A percentile compares a stretch with the other conserved stretches of the same genome.
Conservation (phyloP, 1,284 basidiomycete species). For the Schizopora paradoxa region DNA sequence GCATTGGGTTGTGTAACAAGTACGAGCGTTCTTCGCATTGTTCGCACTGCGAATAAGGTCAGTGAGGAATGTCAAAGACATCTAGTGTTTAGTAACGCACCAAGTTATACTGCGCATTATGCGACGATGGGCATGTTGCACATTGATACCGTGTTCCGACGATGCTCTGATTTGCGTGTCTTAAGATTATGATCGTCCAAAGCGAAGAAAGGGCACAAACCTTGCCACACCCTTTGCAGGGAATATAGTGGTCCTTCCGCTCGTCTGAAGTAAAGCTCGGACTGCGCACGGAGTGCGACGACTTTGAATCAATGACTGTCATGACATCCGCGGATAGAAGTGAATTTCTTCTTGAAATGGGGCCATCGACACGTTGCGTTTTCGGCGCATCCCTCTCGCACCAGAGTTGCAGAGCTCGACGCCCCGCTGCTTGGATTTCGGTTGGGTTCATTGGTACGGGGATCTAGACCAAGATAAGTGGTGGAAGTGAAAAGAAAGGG, state of each 20-base stretch:
- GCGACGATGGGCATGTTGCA: conserved; percentile 64
- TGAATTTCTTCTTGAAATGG: conserved; percentile 46
- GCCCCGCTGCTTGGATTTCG: conserved; percentile 70
- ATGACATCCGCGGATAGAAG: conserved; percentile 56
- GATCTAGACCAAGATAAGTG: conserved; percentile 45
- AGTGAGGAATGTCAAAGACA: conserved; percentile 12
- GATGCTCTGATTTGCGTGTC: conserved; percentile 56
- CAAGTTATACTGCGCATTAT: conserved; percentile 52
- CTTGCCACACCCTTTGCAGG: conserved; percentile 53
- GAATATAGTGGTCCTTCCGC: conserved; percentile 49
- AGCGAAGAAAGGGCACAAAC: conserved; percentile 33
- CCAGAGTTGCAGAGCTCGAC: conserved; percentile 72
- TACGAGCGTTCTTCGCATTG: conserved; percentile 77
- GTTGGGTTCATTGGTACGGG: conserved; percentile 72
- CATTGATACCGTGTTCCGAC: conserved; percentile 72
- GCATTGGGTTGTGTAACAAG: conserved; percentile 71
- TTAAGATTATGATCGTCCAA: neutral
- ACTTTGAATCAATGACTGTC: conserved; percentile 52
- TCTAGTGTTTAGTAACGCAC: conserved; percentile 36
- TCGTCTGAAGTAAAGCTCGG: conserved; percentile 29
- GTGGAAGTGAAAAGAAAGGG: conserved; percentile 1
- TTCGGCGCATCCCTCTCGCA: conserved; percentile 66
- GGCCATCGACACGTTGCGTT: conserved; percentile 33
- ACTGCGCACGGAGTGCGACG: conserved; percentile 18
- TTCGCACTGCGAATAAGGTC: conserved; percentile 51